These are phyloP conservation scores for Aspergillus piperis DNA, from an alignment of 2,329 filamentous ascomycete genomes.

Conservation along the genomic window DNA sequence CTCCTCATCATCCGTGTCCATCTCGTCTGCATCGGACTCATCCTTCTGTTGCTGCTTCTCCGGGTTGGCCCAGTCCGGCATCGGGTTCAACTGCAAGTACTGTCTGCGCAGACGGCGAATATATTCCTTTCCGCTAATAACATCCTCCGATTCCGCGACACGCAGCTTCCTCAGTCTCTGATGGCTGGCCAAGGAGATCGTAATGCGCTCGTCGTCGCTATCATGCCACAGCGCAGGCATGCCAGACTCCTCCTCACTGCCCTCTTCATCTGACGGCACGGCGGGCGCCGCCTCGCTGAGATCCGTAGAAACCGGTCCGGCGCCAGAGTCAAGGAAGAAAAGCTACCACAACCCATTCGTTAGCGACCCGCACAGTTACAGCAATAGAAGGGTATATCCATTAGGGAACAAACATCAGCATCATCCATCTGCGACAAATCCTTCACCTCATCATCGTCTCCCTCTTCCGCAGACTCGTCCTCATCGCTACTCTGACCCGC, in stretches of 20 bases:
- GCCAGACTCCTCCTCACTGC: conserved; percentile 31
- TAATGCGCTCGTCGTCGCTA: conserved; percentile 88
- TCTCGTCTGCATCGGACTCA: conserved; percentile 52
- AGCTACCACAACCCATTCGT: conserved; percentile 49
- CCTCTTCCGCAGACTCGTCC: conserved; percentile 29
- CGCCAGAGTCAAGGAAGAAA: conserved; percentile 77
- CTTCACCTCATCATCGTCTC: conserved; percentile 52
- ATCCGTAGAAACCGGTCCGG: conserved; percentile 42
- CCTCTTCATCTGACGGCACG: conserved; percentile 41
- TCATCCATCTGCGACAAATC: conserved; percentile 69
- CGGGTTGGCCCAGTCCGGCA: conserved; percentile 62
- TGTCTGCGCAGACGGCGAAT: conserved; percentile 76
- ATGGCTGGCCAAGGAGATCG: conserved; percentile 76
- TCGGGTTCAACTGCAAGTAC: conserved; percentile 63
- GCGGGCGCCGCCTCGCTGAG: conserved; percentile 34
- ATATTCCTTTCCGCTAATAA: conserved; percentile 86
- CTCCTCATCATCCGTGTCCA: conserved; percentile 59
- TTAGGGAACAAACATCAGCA: conserved; percentile 58
- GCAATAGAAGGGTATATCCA: no score
- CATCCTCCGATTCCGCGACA: conserved; percentile 76
- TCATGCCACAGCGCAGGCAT: conserved; percentile 72
- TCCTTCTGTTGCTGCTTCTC: conserved; percentile 40
- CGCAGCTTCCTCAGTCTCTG: conserved; percentile 80
- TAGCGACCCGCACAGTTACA: neutral
- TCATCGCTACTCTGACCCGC: conserved; percentile 32